Evolutionary conservation across 805 yeast species (phyloP).

Genomic region (Candida dajiaensis): DNA sequence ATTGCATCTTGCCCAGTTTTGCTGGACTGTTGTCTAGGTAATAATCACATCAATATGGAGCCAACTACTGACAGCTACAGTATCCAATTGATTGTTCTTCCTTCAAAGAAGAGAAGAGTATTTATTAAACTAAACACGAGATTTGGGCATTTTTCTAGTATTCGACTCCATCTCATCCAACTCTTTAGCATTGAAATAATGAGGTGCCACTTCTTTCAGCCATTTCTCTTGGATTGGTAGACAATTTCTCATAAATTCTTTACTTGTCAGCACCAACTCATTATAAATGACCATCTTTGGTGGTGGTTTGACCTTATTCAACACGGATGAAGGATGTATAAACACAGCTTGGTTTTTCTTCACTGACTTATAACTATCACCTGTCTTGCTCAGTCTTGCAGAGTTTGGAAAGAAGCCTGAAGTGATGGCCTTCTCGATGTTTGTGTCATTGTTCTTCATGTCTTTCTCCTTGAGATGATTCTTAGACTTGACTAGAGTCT

Average conservation of each 20-base stretch:
- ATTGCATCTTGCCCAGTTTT: no score
- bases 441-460: constrained; percentile 51
- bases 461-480: constrained; percentile 26
- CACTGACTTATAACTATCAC: constrained; percentile 58
- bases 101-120: no score
- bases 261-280: constrained; percentile 77
- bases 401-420: constrained; percentile 97
- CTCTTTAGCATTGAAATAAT: constrained; percentile 24
- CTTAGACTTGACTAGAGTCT: constrained; percentile 32
- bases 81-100: no score
- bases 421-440: constrained; percentile 77
- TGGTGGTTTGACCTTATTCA: constrained; percentile 63
- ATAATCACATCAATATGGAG: no score
- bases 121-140: not conserved
- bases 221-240: constrained; percentile 67
- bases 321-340: constrained; percentile 81
- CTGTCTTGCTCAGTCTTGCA: constrained; percentile 77
- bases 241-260: constrained; percentile 83
- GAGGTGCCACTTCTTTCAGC: constrained; percentile 73
- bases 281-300: constrained; percentile 73
- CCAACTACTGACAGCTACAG: no score
- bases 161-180: constrained; percentile 15
- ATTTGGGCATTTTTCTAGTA: constrained; percentile 16
- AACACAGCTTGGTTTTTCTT: constrained; percentile 66
- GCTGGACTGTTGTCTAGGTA: no score